Evolutionary conservation across 257 asterid genomes (phyloP).

Genomic region (Nicotiana knightiana): DNA sequence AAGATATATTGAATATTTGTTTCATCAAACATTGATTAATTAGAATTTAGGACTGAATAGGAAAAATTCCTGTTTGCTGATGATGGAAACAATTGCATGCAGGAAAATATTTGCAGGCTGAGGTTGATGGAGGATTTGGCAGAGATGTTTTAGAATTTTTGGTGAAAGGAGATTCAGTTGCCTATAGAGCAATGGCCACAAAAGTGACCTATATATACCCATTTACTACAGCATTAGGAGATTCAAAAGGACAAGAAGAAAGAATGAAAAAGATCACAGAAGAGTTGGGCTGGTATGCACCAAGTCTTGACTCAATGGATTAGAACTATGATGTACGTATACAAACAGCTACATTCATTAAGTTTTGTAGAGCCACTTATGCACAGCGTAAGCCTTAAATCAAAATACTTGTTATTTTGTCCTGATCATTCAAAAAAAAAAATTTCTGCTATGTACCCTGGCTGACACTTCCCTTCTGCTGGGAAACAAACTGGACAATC

Average conservation of each 20-base stretch:
- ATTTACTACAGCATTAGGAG: slow-evolving; percentile 93
- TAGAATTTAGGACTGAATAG: background rate
- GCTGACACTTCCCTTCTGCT: background rate
- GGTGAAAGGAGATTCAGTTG: slow-evolving; percentile 63
- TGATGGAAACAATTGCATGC: slow-evolving; percentile 28
- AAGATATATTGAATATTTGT: background rate
- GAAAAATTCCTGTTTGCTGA: background rate
- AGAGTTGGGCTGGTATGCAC: slow-evolving; percentile 85
- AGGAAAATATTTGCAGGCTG: slow-evolving; percentile 75
- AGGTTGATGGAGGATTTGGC: slow-evolving; percentile 92
- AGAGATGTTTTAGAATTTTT: slow-evolving; percentile 77
- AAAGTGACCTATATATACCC: slow-evolving; percentile 81
- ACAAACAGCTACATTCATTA: background rate
- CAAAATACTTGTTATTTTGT: background rate
- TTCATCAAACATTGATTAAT: background rate
- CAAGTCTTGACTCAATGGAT: slow-evolving; percentile 65
- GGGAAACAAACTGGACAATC: background rate
- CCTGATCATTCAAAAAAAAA: background rate
- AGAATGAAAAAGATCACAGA: slow-evolving; percentile 55
- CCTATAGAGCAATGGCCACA: slow-evolving; percentile 80
- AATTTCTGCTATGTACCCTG: background rate
- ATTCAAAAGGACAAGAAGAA: slow-evolving; percentile 78
- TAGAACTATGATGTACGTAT: slow-evolving; percentile 13
- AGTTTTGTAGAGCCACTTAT: slow-evolving; percentile 2
- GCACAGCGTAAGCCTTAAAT: background rate